Evolutionary conservation across 352 stramenopile genomes (phyloP), one percentile per base, ranked within the genome.

Genomic region (Globisporangium cystogenes): DNA sequence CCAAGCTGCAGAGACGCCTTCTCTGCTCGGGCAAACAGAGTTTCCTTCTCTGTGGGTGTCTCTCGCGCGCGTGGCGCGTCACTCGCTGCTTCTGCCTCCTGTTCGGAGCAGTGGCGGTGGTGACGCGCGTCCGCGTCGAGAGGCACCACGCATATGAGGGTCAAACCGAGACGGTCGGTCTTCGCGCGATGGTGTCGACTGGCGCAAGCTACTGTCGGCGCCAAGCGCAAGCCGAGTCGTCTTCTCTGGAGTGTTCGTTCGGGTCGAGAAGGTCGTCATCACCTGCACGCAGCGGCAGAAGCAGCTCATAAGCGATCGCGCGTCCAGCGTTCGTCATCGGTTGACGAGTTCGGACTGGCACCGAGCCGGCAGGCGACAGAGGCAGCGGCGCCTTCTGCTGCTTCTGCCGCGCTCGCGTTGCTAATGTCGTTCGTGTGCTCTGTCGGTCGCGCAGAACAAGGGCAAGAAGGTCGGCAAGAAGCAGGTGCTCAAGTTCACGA

Each of bases 401-500:
- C 31, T 44, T 21, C 26, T 21, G 47, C 16, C 42, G 26, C 29
- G 14, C 29, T 31, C 23, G 35, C 35, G 27, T 42, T 41, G 48
- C 46, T 60, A 57, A 62, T 48, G 43, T 36, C 51, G 31, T 51
- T 20, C 39, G 7, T 35, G 7, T 33, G 5, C 4, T 39, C 7
- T 48, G 12, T 26, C 18, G 7, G 41, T 36, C 11, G 31, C 11
- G 51, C 61, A 93, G 76, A 75, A 68, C 61, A 93, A 89, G 70
- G 74, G 74, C 59, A 93, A 96, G 81, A 94, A 90, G 75, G 65
- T 91, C 51, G 72, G 76, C 67, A 96, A 96, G 80, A 96, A 96
- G 81, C 67, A 90, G 59, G 54, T 91, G 46, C 76, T 96, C 27
- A 96, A 96, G 84, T 97, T 96, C 75, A 95, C 87, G 52, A 93